Evolutionary conservation across 2,329 filamentous ascomycete species (phyloP), one percentile per base, ranked within the genome.

Genomic region (Ophiostoma angusticollis): DNA sequence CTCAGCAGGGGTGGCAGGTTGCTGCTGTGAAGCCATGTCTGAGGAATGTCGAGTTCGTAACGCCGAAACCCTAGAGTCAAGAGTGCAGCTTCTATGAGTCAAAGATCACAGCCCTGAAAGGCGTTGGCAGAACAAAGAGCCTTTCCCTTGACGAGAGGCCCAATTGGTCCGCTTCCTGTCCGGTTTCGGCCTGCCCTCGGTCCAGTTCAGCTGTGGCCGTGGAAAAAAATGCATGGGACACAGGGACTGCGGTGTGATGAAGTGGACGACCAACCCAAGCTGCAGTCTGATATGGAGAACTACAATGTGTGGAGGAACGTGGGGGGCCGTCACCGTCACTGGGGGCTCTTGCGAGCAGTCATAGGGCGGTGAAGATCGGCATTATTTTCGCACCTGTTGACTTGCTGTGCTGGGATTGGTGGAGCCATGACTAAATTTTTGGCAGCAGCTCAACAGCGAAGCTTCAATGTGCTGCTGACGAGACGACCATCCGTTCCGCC

Each of bases 331-430:
- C n/a, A 6, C 12, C n/a, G 27, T 28, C 23, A 6, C 23, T 11
- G 11, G 23, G 27, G n/a, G n/a, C n/a, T n/a, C 14, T 14, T 29
- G 3, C 2, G 19, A 8, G 19, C 28, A 36, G 45, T 45, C 42
- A 39, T 31, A 16, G 31, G 43, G 45, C 45, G 45, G 45, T 47
- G 34, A 39, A 6, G 0, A 8, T 7, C 41, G 45, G 45, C 43
- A 47, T 38, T 46, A 43, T 35, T 13, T 9, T 5, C 25, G 16
- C 17, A 31, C 30, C 22, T 31, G 14, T 12, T 18, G 19, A 31
- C 16, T 18, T 27, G 24, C 18, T 23, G 8, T 28, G 11, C 22
- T 32, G 28, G n/a, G 18, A 35, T 23, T 36, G 28, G 31, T 33
- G 30, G 18, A 38, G 18, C 14, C 17, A 19, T 17, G 24, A 39